Base-by-base conservation (phyloP, 2,329 filamentous ascomycete species). In the Arachnomyces sp. region DNA sequence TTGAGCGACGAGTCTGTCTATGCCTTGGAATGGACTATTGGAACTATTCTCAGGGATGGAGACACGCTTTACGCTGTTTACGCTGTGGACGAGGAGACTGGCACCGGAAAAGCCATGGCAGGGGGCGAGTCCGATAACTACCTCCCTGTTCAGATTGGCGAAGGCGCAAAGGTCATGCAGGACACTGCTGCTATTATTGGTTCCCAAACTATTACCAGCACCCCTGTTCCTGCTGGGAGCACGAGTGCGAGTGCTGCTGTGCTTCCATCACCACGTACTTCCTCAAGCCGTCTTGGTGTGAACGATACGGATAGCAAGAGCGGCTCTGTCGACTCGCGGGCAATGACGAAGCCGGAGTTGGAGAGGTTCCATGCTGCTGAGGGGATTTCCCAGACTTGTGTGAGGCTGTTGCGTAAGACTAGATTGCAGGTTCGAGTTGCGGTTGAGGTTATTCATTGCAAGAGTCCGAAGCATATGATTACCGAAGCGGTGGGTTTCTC, bases 371-470 rank as follows among this genome's bases (percentile, higher is more conserved):
- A 80, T 52, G 88, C 88, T 0, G 78, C 90, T n/a, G 78, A 87
- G 47, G 79, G 83, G 42, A 88, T 98, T 45, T 89, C 86, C 1
- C 78, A 90, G 41, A 78, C 84, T 28, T 86, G 94, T 39, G 77
- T 92, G n/a, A 84, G 82, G 49, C 69, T 96, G 34, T 67, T 98
- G 44, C 77, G 90, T 44, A 95, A 94, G 72, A 98, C 92, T 1
- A 79, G 85, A 48, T 71, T 98, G 43, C 90, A 98, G 61, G 89
- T 95, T 36, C 80, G 88, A 43, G 85, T 95, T 35, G 87, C 95
- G 37, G 83, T 98, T 28, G 92, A 98, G 65, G 90, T 96, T 18
- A 83, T 98, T 50, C 92, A 96, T 65, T 96, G 92, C 80, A 96
- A 95, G 73, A 95, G 86, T 56, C 88, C 92, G 3, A 90, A 92